These are phyloP conservation scores for Diplogelasinospora grovesii DNA, from an alignment of 495 filamentous ascomycete species.

Conservation along the genomic window DNA sequence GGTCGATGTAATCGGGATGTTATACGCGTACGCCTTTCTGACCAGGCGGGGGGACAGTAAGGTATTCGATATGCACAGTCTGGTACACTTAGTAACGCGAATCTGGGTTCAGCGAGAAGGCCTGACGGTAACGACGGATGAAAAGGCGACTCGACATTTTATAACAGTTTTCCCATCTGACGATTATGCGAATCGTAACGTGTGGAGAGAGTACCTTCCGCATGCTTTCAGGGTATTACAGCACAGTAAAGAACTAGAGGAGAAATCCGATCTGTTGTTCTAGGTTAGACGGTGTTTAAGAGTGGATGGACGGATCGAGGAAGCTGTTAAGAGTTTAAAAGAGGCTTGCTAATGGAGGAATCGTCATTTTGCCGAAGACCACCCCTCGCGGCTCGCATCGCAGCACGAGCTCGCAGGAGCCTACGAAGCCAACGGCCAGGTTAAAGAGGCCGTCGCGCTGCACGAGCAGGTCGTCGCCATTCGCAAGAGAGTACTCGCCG, in stretches of 20 bases:
- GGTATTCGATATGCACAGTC: constrained; percentile 32
- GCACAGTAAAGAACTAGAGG: constrained; percentile 1
- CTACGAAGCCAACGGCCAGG: constrained; percentile 17
- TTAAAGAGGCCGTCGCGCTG: constrained; percentile 20
- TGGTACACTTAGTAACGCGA: constrained; percentile 40
- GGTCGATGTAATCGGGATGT: constrained; percentile 24
- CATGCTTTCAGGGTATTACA: constrained; percentile 21
- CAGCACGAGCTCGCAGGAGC: no score
- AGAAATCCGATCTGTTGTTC: background rate
- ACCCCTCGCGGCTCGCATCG: constrained; percentile 26
- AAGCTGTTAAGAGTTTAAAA: constrained; percentile 2
- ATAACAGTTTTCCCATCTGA: constrained; percentile 9
- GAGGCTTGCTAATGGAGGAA: constrained; percentile 1
- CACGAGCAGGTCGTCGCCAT: constrained; percentile 19
- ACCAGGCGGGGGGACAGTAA: constrained; percentile 15
- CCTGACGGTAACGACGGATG: constrained; percentile 4
- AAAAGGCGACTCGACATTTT: constrained; percentile 18
- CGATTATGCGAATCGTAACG: constrained; percentile 7
- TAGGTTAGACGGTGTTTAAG: constrained; percentile 2
- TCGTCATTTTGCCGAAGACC: constrained; percentile 23
- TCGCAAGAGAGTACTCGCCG: constrained; percentile 13
- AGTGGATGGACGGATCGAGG: constrained; percentile 3
- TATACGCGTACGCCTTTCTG: constrained; percentile 30
- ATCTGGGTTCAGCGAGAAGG: constrained; percentile 24
- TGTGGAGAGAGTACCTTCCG: constrained; percentile 24